A percentile compares a stretch with the other conserved stretches of the same genome.
Evolutionary conservation across 179 eudicot genomes (phyloP).

Genomic region (Nepenthes alata): DNA sequence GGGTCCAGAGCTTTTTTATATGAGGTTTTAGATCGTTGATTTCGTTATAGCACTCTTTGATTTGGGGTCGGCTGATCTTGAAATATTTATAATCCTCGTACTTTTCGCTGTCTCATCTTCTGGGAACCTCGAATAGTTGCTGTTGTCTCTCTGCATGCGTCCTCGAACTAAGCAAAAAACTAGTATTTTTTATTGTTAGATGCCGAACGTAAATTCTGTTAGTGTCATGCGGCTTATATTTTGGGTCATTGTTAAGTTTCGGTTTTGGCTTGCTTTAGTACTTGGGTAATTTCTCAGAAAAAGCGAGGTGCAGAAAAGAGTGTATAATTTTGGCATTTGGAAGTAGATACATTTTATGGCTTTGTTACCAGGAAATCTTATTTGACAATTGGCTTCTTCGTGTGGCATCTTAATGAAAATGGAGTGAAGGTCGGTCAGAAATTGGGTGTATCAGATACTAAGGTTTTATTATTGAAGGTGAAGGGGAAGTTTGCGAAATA

Average conservation of each 20-base stretch:
- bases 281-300: no score
- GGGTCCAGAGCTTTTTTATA: background rate
- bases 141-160: constrained; percentile 12
- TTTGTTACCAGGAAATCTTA: no score
- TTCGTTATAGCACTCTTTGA: background rate
- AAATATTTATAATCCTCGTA: constrained; percentile 19
- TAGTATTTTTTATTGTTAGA: no score
- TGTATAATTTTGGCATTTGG: no score
- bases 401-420: no score
- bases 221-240: no score
- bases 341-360: background rate
- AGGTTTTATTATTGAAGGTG: constrained; percentile 3
- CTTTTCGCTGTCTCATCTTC: constrained; percentile 21
- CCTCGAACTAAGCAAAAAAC: background rate
- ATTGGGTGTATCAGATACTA: no score
- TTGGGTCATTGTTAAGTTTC: no score
- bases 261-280: no score
- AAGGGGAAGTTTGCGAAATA: background rate
- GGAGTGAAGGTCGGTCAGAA: no score
- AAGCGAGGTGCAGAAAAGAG: background rate
- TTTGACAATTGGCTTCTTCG: no score
- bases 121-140: constrained; percentile 16
- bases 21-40: constrained; percentile 3
- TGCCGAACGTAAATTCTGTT: no score
- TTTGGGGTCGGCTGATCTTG: constrained; percentile 18